Conservation (phyloP, 73 alveolate species). For the Paramecium pentaurelia region DNA sequence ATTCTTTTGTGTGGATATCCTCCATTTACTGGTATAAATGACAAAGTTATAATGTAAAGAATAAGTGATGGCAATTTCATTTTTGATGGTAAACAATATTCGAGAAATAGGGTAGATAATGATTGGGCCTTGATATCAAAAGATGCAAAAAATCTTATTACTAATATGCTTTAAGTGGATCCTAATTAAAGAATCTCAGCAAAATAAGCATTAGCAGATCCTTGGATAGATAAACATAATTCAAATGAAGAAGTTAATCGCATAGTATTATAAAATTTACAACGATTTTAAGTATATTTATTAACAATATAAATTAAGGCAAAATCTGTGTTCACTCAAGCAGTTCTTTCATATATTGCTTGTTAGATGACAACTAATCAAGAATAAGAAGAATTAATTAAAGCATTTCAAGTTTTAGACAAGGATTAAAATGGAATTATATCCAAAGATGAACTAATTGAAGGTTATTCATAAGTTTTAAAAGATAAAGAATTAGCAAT, state of each 20-base stretch:
- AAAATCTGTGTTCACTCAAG: slow-evolving; percentile 33
- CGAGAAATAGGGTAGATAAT: neutral
- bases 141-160: slow-evolving; percentile 71
- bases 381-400: slow-evolving; percentile 61
- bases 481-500: neutral
- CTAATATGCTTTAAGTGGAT: slow-evolving; percentile 64
- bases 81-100: neutral
- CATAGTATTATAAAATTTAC: slow-evolving; percentile 40
- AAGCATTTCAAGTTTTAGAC: slow-evolving; percentile 64
- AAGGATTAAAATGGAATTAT: slow-evolving; percentile 78
- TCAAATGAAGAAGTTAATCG: neutral
- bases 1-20: slow-evolving; percentile 27
- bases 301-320: slow-evolving; percentile 45
- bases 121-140: slow-evolving; percentile 53
- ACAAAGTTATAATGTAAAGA: neutral
- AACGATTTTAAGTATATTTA: neutral
- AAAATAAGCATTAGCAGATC: slow-evolving; percentile 68
- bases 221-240: slow-evolving; percentile 61
- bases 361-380: slow-evolving; percentile 42
- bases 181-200: slow-evolving; percentile 68
- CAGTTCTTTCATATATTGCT: slow-evolving; percentile 55
- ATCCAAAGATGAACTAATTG: slow-evolving; percentile 73
- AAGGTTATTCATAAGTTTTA: slow-evolving; percentile 66
- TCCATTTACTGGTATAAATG: slow-evolving; percentile 32
- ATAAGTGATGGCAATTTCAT: neutral